Conservation (phyloP, 2,329 filamentous ascomycete genomes). For the Cladophialophora immunda region DNA sequence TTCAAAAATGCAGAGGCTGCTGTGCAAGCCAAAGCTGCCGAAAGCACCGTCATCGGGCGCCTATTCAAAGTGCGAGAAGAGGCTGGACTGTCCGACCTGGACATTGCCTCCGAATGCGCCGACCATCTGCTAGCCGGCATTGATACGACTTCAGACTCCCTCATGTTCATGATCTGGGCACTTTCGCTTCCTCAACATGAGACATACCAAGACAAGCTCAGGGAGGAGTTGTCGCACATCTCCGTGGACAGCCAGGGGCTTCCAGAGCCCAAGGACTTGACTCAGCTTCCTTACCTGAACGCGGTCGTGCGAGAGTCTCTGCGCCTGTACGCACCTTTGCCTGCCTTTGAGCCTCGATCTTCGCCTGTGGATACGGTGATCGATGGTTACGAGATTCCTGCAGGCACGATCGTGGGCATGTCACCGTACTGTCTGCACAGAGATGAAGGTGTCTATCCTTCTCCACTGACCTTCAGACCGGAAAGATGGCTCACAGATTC, state of each 20-base stretch:
- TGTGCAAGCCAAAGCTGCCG: constrained; percentile 39
- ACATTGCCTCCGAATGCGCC: constrained; percentile 62
- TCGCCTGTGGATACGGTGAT: constrained; percentile 46
- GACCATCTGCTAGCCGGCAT: constrained; percentile 64
- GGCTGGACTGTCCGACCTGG: constrained; percentile 51
- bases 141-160: constrained; percentile 61
- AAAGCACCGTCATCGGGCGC: constrained; percentile 41
- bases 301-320: constrained; percentile 61
- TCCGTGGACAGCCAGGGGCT: constrained; percentile 44
- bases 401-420: constrained; percentile 45
- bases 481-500: constrained; percentile 40
- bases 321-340: constrained; percentile 59
- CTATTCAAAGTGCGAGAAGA: constrained; percentile 37
- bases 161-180: constrained; percentile 62
- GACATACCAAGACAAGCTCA: constrained; percentile 55
- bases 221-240: constrained; percentile 50
- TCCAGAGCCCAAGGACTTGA: constrained; percentile 49
- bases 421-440: constrained; percentile 49
- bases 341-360: constrained; percentile 58
- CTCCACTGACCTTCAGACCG: constrained; percentile 57
- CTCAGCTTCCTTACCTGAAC: constrained; percentile 55
- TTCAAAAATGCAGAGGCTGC: constrained; percentile 42
- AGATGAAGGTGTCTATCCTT: constrained; percentile 55
- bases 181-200: constrained; percentile 56
- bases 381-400: constrained; percentile 46